Evolutionary conservation across 805 yeast genomes (phyloP), one percentile per base, ranked within the genome.

Genomic region (Naumovozyma baii): DNA sequence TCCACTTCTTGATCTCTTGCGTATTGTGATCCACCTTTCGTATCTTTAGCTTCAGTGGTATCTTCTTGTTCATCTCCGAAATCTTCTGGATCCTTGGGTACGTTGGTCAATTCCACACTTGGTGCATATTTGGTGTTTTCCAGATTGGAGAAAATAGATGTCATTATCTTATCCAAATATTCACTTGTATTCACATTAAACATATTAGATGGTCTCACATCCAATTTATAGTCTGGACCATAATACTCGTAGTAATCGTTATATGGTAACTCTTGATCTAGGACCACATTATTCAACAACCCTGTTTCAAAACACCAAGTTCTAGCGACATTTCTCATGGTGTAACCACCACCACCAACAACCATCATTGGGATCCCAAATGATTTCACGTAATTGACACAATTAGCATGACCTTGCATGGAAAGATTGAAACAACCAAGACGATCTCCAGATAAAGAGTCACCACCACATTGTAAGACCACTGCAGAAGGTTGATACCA

Each of bases 381-480:
- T 31, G 87, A 76, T 62, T 86, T 86, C 48, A 88, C 80, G 59
- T 72, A 90, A 53, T 80, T 81, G 22, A 90, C 96, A 66, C 97
- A 92, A 60, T 85, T 94, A 16, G 96, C 96, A 56, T 90, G 96
- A 2, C 95, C 97, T 43, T 77, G 73, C 66, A 92, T 88, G 49
- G 87, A 83, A 50, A 90, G 66, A 60, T 90, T 90, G 70, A 90
- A 92, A 62, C 95, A 83, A 5, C 98, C 98, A 36, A 90, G 66
- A 45, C 96, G 73, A 61, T 90, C 98, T 45, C 88, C 86, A 2
- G 95, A 92, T 34, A 90, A 67, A 2, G 96, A 86, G 58, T 90
- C 98, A 22, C 96, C 97, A 39, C 98, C 98, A 67, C 96, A 87
- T 65, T 90, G 98, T 55, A 87, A 83, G 1, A 90, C 96, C 22